Conservation (phyloP, 2,329 filamentous ascomycete genomes). For the Fusarium siculi region DNA sequence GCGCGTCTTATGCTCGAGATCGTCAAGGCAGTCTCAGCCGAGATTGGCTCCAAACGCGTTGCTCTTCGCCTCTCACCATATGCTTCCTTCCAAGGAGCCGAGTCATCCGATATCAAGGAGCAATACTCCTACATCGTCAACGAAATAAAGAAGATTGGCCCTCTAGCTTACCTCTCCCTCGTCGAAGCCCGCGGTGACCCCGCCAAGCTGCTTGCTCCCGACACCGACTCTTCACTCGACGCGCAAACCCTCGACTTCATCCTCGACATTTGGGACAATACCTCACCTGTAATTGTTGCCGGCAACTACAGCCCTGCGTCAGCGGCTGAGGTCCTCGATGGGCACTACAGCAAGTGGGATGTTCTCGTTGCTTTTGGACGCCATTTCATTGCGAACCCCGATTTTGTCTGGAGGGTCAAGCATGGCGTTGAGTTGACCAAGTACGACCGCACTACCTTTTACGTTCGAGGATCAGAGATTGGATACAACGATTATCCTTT, state of each 20-base stretch:
- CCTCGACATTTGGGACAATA: constrained; percentile 45
- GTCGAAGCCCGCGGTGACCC: constrained; percentile 44
- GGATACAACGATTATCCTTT: constrained; percentile 40
- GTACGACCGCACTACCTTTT: constrained; percentile 44
- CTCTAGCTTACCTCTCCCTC: constrained; percentile 44
- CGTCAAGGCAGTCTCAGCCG: constrained; percentile 49
- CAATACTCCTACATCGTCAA: constrained; percentile 42
- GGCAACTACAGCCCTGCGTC: constrained; percentile 39
- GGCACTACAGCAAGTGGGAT: constrained; percentile 44
- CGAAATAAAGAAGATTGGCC: constrained; percentile 45
- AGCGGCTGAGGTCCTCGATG: constrained; percentile 35
- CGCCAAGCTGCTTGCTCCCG: constrained; percentile 20
- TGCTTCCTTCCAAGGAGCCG: constrained; percentile 40
- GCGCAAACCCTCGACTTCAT: constrained; percentile 45
- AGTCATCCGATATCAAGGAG: constrained; percentile 31
- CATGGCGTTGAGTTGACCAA: constrained; percentile 36
- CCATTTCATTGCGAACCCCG: constrained; percentile 45
- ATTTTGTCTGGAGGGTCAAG: constrained; percentile 44
- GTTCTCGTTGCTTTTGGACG: constrained; percentile 47
- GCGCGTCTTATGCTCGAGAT: constrained; percentile 61
- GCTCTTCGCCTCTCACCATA: constrained; percentile 54
- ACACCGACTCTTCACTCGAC: constrained; percentile 47
- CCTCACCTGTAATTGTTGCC: constrained; percentile 44
- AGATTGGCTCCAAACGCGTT: constrained; percentile 50
- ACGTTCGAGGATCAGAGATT: constrained; percentile 26